phyloP scores from a whole-genome alignment of 176 grass and related monocot genomes.

The sorghum (Sorghum bicolor) region DNA sequence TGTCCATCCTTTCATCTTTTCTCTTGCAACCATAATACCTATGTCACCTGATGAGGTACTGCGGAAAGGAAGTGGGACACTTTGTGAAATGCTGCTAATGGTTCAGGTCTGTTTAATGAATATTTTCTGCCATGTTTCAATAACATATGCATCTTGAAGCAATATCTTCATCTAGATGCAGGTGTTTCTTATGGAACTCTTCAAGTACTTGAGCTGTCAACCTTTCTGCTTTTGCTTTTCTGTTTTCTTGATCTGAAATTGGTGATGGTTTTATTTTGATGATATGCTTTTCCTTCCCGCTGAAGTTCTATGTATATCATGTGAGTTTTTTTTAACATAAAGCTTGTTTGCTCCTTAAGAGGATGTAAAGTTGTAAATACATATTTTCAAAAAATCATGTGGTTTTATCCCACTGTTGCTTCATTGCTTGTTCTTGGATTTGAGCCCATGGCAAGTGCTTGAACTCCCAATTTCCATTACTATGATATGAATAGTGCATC shows the following conservation, averaged over 20 bases:
- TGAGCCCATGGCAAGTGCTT: constrained; percentile 13
- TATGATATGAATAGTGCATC: background rate
- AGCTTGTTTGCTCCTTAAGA: background rate
- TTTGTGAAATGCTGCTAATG: constrained; percentile 99
- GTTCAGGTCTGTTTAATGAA: constrained; percentile 68
- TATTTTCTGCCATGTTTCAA: constrained; percentile 16
- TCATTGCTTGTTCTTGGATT: constrained; percentile 1
- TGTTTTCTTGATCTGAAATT: constrained; percentile 13
- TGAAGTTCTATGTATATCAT: background rate
- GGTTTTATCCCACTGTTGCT: background rate
- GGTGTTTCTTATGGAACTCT: background rate
- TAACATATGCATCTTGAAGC: constrained; percentile 12
- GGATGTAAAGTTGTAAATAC: constrained; percentile 9
- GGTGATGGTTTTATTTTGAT: background rate
- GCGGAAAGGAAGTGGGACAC: constrained; percentile 94
- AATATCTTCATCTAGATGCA: background rate
- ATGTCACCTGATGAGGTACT: constrained; percentile 95
- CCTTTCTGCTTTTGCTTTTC: constrained; percentile 1
- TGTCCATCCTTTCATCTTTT: constrained; percentile 99
- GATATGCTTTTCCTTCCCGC: background rate
- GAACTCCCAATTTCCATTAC: background rate
- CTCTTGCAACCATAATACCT: constrained; percentile 97
- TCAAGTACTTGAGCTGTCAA: background rate
- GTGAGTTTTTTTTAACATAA: background rate
- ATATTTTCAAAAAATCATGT: background rate